phyloP scores from a whole-genome alignment of 1,139 yeast genomes.

The Protomyces macrosporus region DNA sequence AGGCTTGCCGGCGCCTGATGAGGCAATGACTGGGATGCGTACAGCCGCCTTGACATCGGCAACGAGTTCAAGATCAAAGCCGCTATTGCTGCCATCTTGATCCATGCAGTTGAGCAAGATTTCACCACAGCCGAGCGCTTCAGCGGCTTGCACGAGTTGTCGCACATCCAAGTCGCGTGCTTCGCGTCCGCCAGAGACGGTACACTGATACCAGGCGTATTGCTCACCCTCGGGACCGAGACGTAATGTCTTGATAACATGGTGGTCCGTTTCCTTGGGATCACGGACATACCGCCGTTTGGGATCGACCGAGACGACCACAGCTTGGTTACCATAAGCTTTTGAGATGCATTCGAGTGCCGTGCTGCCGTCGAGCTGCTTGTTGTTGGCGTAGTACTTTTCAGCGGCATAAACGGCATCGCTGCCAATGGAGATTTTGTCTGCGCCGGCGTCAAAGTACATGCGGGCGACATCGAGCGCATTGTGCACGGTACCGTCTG shows the following conservation, averaged over 20 bases:
- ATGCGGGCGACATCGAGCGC: conserved; percentile 86
- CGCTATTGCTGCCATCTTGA: conserved; percentile 90
- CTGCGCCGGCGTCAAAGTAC: conserved; percentile 94
- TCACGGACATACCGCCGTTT: conserved; percentile 67
- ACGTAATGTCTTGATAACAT: conserved; percentile 49
- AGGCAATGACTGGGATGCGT: conserved; percentile 87
- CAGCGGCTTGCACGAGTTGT: conserved; percentile 82
- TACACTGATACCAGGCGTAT: conserved; percentile 89
- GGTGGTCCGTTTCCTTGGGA: conserved; percentile 58
- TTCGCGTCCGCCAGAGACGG: conserved; percentile 94
- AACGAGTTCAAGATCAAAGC: conserved; percentile 80
- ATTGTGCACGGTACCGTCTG: conserved; percentile 66
- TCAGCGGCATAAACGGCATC: conserved; percentile 94
- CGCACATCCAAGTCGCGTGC: conserved; percentile 83
- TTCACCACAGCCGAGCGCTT: conserved; percentile 95
- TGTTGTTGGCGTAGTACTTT: conserved; percentile 57
- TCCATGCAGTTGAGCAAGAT: conserved; percentile 86
- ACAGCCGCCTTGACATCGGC: conserved; percentile 70
- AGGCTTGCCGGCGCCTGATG: conserved; percentile 95
- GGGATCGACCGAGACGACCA: conserved; percentile 94
- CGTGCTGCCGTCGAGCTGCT: conserved; percentile 59
- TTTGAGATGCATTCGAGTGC: conserved; percentile 89
- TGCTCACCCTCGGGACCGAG: conserved; percentile 81
- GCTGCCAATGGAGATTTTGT: conserved; percentile 94
- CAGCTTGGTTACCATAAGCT: conserved; percentile 94